phyloP scores from a whole-genome alignment of 345 rosid genomes.

The Anacardium occidentale region DNA sequence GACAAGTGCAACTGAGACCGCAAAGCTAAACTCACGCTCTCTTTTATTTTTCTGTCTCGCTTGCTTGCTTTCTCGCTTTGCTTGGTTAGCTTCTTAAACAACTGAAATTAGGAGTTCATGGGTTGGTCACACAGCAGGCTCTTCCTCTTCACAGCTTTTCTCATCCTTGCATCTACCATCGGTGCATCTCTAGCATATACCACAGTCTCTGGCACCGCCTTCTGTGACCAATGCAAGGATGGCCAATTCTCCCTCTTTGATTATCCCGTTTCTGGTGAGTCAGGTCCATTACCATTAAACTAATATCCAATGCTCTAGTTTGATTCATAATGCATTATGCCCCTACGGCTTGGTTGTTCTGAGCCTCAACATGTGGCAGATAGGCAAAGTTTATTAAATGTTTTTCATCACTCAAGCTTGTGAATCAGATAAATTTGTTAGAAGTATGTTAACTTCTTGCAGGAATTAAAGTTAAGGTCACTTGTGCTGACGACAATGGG shows the following conservation, averaged over 20 bases:
- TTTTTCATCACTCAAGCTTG: not conserved
- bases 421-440: too few relatives aligned
- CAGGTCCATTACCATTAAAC: not conserved
- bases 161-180: constrained; percentile 48
- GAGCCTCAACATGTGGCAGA: too few relatives aligned
- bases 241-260: constrained; percentile 71
- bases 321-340: too few relatives aligned
- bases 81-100: constrained; percentile 1
- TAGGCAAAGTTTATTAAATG: not conserved
- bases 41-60: not conserved
- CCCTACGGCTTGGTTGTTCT: too few relatives aligned
- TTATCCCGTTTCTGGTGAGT: constrained; percentile 70
- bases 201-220: constrained; percentile 65
- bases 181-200: constrained; percentile 53
- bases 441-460: constrained; percentile 13
- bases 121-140: constrained; percentile 26
- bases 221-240: constrained; percentile 93
- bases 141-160: constrained; percentile 38
- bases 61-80: too few relatives aligned
- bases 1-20: constrained; percentile 15
- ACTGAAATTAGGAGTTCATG: constrained; percentile 31
- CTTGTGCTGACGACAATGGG: constrained; percentile 62
- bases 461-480: constrained; percentile 62
- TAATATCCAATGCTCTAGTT: too few relatives aligned
- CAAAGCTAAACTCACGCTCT: not conserved